A percentile compares a stretch with the other conserved stretches of the same genome.
Evolutionary conservation across 2,329 filamentous ascomycete species (phyloP).

Genomic region (Phialophora expanda): DNA sequence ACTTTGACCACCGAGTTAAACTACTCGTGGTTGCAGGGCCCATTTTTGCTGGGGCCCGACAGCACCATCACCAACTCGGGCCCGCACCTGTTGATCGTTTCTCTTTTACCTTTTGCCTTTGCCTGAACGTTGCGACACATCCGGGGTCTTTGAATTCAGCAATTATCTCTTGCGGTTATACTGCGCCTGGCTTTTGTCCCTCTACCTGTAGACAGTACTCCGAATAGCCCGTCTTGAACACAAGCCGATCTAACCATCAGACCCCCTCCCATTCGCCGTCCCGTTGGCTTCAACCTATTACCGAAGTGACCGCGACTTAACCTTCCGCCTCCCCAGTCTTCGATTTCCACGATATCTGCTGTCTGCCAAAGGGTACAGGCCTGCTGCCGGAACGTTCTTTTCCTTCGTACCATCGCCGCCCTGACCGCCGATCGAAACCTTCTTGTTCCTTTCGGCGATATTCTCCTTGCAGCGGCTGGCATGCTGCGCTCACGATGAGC

Average conservation of each 20-base stretch:
- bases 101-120: constrained; percentile 18
- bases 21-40: constrained; percentile 5
- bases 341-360: not conserved
- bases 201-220: constrained; percentile 1
- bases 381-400: not conserved
- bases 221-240: constrained; percentile 6
- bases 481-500: constrained; percentile 15
- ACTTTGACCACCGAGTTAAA: constrained; percentile 5
- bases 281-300: constrained; percentile 13
- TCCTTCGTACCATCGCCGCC: not conserved
- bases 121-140: not conserved
- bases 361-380: not conserved
- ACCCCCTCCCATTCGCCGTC: constrained; percentile 3
- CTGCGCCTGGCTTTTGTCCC: not conserved
- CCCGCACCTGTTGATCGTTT: constrained; percentile 21
- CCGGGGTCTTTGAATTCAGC: not conserved
- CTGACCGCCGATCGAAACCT: not conserved
- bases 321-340: not conserved
- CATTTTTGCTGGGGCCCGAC: constrained; percentile 12
- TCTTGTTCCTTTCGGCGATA: not conserved
- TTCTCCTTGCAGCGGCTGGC: not conserved
- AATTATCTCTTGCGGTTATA: constrained; percentile 2
- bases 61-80: not conserved
- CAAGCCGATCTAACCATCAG: constrained; percentile 2
- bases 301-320: constrained; percentile 11